Base-by-base conservation (phyloP, 768 basidiomycete species). In the Terana coerulea region DNA sequence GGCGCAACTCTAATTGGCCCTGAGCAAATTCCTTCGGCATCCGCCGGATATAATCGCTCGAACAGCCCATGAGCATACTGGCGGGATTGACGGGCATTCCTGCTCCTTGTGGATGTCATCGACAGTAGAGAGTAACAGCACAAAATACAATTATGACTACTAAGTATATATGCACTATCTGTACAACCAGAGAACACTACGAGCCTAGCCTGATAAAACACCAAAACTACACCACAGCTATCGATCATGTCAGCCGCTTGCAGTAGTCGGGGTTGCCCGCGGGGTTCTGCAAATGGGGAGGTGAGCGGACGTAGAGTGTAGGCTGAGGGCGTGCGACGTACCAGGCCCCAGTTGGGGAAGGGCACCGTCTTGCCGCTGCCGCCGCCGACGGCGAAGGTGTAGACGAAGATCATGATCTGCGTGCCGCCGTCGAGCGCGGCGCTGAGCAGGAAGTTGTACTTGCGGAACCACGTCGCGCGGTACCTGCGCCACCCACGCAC, bases 381-480 rank as follows among this genome's bases (percentile, higher is more conserved):
- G 8, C 60, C 62, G 15, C 51, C 53, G 21, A 62, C 55, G 7
- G 63, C 61, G 41, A 66, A 72, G 11, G 61, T 60, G 53, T 55
- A 61, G 51, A 64, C 57, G 52, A 68, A 64, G 15, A 61, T 59
- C 65, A 67, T 68, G 57, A 73, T 69, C 46, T 76, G 73, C 3
- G 76, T 77, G 45, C 79, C 78, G 15, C 77, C 78, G 57, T 79
- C 77, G 25, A 79, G 66, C 29, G 74, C 78, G 15, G 80, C 80
- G 15, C 71, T 72, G 53, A 77, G 57, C 52, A 79, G 54, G 71
- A 76, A 79, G 64, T 77, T 79, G 64, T 77, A 77, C 59, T 76
- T 77, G 53, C 71, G 65, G 70, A 74, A 79, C 70, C 73, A 78
- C 15, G 68, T 61, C 15, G 75, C 69, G 25, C 72, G 70, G 52